Base-by-base conservation (phyloP, 1,139 yeast genomes). In the Saccharomyces hybrid region DNA sequence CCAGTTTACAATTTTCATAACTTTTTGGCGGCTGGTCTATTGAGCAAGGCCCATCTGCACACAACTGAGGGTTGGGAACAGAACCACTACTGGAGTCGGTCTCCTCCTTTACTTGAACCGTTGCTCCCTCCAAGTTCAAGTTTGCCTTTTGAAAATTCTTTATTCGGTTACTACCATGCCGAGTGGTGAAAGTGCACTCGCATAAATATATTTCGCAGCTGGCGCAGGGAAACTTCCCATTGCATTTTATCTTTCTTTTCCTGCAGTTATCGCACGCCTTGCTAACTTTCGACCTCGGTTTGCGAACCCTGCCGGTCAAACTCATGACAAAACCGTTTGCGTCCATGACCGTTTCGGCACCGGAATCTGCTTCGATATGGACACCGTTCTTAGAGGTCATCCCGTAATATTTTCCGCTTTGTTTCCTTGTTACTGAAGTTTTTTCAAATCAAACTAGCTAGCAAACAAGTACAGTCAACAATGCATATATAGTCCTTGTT, bases 191-290 rank as follows among this genome's bases (percentile, higher is more conserved):
- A 11, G 63, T 53, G 54, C 72, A 69, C 1, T 59, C 63, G 53
- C 71, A 67, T 19, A 58, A 57, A 52, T 67, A 68, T 14, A 65
- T 63, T 27, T 62, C 60, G 56, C 73, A 70, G n/a, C 64, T 63
- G 12, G 61, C 56, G 55, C 73, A 70, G 12, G 73, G 73, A 27
- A 59, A 58, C n/a, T 56, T 55, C 9, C 86, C 87, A 56, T 82
- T 83, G 67, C 87, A 82, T 62, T 80, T 80, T 56, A 82, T 83
- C 64, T 82, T 82, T 57, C 82, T 79, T 59, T 75, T 78, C 27
- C 86, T 72, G 62, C 87, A 82, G 53, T 77, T 79, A 62, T 82
- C 84, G 63, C 87, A 82, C 3, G 86, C 86, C 56, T 82, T 70
- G 3, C 83, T 58, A 2, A 66, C 67, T 50, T 62, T 62, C 27